Evolutionary conservation across 2,329 filamentous ascomycete genomes (phyloP).

Genomic region (Penicillium concentricum): DNA sequence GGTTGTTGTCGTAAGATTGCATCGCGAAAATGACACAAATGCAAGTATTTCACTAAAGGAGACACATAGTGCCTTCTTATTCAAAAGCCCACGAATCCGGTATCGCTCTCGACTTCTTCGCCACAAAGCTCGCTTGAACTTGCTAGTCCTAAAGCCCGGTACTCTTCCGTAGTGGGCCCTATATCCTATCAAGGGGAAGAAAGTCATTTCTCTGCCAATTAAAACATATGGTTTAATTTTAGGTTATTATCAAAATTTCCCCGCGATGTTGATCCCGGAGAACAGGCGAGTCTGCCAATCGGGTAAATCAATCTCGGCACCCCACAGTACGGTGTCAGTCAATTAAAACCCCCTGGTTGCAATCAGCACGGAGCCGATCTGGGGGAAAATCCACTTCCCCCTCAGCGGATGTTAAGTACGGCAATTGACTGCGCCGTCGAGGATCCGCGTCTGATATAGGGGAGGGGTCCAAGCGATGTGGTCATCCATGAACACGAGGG

Average conservation of each 20-base stretch:
- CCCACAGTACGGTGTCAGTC: constrained; percentile 2
- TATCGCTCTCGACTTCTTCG: background rate
- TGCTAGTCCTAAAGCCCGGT: constrained; percentile 9
- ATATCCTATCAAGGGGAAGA: background rate
- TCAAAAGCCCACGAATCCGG: background rate
- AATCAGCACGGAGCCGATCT: background rate
- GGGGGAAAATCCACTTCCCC: background rate
- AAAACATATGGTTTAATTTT: background rate
- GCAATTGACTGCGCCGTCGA: background rate
- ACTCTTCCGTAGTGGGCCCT: constrained; percentile 12
- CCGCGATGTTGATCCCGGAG: background rate
- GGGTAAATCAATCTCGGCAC: background rate
- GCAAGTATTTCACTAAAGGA: background rate
- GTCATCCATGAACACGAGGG: background rate
- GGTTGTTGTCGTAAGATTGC: background rate
- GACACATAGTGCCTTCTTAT: background rate
- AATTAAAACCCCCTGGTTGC: background rate
- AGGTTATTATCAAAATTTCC: background rate
- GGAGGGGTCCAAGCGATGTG: background rate
- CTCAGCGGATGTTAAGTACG: constrained; percentile 4
- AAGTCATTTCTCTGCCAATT: background rate
- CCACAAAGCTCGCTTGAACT: constrained; percentile 9
- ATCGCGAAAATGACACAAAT: background rate
- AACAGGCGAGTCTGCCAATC: background rate
- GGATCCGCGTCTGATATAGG: background rate